phyloP scores from a whole-genome alignment of 306 rosid species.

The Lotus japonicus region DNA sequence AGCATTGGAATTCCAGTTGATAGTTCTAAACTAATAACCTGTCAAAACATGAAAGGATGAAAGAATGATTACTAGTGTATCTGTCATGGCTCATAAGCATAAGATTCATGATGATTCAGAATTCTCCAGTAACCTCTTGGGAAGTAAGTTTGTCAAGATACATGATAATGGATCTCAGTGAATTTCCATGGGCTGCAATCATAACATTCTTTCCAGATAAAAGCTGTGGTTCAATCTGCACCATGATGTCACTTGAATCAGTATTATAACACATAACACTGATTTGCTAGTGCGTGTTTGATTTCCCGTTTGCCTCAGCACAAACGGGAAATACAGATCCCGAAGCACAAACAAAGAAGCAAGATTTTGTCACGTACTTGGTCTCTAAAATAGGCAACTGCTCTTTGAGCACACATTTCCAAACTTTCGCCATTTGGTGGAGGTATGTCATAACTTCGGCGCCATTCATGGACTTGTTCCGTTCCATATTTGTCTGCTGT shows the following conservation, averaged over 20 bases:
- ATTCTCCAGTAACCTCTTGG: constrained; percentile 54
- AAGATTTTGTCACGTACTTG: constrained; percentile 29
- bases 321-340: too few relatives aligned
- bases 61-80: not conserved
- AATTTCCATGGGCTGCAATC: constrained; percentile 96
- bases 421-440: constrained; percentile 92
- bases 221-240: constrained; percentile 81
- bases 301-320: too few relatives aligned
- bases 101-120: not conserved
- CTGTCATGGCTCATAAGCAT: not conserved
- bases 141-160: constrained; percentile 84
- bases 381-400: constrained; percentile 80
- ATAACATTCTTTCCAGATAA: constrained; percentile 73
- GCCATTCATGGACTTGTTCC: constrained; percentile 89
- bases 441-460: constrained; percentile 71
- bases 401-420: constrained; percentile 93
- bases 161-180: constrained; percentile 85
- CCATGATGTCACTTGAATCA: constrained; percentile 11
- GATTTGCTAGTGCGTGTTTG: too few relatives aligned
- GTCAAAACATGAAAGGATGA: constrained; percentile 2
- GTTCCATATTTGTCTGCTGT: constrained; percentile 80
- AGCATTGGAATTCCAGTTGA: constrained; percentile 96
- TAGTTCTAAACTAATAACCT: constrained; percentile 82
- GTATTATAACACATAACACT: too few relatives aligned
- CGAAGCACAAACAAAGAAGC: too few relatives aligned